Conservation (phyloP, 108 stramenopile genomes). For the Licmophora abbreviata region DNA sequence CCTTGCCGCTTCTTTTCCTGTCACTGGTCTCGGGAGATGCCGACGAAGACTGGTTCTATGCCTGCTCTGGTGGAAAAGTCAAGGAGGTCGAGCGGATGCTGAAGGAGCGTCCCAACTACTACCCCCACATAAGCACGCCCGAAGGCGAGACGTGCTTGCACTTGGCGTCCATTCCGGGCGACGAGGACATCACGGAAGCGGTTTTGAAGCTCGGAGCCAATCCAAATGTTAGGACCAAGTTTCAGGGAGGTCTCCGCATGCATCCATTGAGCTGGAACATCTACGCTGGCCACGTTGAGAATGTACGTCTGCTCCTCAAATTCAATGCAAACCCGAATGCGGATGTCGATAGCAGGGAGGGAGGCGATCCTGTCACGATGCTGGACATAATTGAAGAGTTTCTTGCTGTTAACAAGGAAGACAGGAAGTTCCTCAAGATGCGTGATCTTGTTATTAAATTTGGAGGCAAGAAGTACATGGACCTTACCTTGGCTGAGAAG, state of each 20-base stretch:
- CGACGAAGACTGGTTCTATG: conserved; percentile 23
- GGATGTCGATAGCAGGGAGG: conserved; percentile 57
- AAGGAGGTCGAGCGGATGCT: conserved; percentile 12
- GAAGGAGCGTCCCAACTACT: conserved; percentile 20
- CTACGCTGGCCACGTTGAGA: conserved; percentile 65
- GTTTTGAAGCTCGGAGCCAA: conserved; percentile 55
- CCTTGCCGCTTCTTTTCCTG: too few species aligned
- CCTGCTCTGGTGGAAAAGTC: conserved; percentile 24
- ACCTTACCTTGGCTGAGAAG: too few species aligned
- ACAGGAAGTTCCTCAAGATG: too few species aligned
- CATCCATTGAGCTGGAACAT: conserved; percentile 78
- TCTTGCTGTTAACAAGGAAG: too few species aligned
- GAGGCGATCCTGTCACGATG: conserved; percentile 33
- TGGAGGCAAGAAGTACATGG: too few species aligned
- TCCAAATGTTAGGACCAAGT: conserved; percentile 66
- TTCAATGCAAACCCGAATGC: conserved; percentile 65
- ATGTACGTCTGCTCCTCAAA: conserved; percentile 46
- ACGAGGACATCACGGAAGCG: conserved; percentile 33
- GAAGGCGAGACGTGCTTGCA: conserved; percentile 80
- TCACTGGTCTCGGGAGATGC: too few species aligned
- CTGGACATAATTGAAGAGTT: conserved; percentile 70
- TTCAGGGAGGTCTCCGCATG: conserved; percentile 56
- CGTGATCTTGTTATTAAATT: too few species aligned
- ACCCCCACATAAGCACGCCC: conserved; percentile 9
- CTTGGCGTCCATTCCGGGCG: conserved; percentile 52